Evolutionary conservation across 1,284 basidiomycete genomes (phyloP), one percentile per base, ranked within the genome.

Genomic region (Macrocystidia cucumis): DNA sequence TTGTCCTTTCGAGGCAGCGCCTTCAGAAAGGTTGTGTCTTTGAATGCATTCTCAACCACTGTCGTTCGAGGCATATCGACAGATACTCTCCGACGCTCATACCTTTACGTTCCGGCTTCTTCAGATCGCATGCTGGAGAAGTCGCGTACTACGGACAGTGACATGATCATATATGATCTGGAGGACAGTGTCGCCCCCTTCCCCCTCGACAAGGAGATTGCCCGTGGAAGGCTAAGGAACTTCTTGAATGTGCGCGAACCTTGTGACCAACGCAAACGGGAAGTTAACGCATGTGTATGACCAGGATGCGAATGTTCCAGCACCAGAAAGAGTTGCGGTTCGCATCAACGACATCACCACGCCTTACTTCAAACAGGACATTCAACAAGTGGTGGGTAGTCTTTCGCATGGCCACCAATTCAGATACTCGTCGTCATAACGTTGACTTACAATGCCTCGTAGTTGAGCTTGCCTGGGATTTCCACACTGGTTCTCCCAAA

Each of bases 141-240:
- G 52, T 87, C 86, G 0, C 63, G 84, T 24, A 56, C 50, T 6
- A 67, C 67, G 7, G 54, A 58, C 1, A 80, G 87, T 1, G 88
- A 91, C 48, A 68, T 80, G 21, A 65, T 91, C 20, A 79, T 88
- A n/a, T 91, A 89, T 51, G 88, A 91, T 59, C 65, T 91, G 12
- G 88, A 91, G 52, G 88, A 91, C 53, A 86, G 83, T 39, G 76
- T 91, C 0, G 67, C 85, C 4, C 81, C 82, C 5, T 65, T 64
- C 9, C 53, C 60, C 2, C 44, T 50, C 5, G 75, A 81, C 49
- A 91, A 91, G 57, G 52, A 54, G 6, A 59, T 63, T 33, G 85
- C 88, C 0, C 65, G 88, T 41, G 50, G 54, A 2, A 63, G 75
- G 13, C 60, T 91, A 2, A 53, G 58, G 11, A 58, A 63, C 5